Percentiles rank a stretch among this genome's conserved stretches.
phyloP scores from a whole-genome alignment of 345 rosid genomes.

The Psidium friedrichsthalianum region DNA sequence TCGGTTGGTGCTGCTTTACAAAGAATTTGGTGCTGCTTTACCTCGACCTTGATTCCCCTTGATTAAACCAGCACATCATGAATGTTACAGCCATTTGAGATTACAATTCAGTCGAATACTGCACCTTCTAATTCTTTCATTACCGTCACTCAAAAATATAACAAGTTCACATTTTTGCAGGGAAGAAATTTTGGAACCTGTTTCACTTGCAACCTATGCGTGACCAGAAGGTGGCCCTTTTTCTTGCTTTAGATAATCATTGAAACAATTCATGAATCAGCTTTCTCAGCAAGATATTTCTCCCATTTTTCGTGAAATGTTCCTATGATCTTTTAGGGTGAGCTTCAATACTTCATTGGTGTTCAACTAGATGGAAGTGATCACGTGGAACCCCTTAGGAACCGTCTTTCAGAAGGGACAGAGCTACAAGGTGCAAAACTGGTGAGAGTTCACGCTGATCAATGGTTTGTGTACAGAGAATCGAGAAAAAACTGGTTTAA shows the following conservation, averaged over 20 bases:
- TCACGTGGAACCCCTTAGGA: conserved; percentile 74
- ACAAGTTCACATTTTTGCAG: conserved; percentile 31
- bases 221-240: conserved; percentile 64
- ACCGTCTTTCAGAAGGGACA: conserved; percentile 70
- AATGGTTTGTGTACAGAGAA: background rate
- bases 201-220: conserved; percentile 99
- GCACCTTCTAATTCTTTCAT: too few species aligned
- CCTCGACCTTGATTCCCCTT: background rate
- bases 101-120: too few species aligned
- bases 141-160: background rate
- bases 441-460: conserved; percentile 17
- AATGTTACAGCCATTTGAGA: too few species aligned
- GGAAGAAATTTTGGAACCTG: conserved; percentile 97
- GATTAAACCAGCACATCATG: too few species aligned
- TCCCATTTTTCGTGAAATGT: background rate
- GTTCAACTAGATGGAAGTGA: conserved; percentile 98
- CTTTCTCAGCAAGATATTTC: background rate
- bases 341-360: conserved; percentile 98
- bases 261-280: background rate
- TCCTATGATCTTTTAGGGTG: conserved; percentile 44
- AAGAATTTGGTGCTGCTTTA: background rate
- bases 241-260: background rate
- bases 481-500: background rate
- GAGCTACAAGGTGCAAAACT: conserved; percentile 69
- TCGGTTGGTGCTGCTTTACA: background rate